Base-by-base conservation (phyloP, 108 stramenopile genomes). In the Mediolabrus comicus region DNA sequence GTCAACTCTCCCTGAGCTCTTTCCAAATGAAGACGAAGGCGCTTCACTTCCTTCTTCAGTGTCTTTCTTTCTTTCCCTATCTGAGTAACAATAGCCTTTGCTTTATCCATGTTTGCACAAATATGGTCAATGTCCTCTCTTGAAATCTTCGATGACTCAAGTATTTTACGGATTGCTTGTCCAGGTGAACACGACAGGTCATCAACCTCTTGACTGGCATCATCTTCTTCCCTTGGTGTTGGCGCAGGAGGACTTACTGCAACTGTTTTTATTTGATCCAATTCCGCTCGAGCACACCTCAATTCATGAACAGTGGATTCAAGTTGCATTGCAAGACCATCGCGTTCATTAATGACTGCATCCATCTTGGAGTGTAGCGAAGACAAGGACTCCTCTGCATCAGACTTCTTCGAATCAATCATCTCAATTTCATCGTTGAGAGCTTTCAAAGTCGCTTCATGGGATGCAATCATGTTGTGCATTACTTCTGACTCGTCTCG, bases 11-110 rank as follows among this genome's bases (percentile, higher is more conserved):
- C 36, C 12, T 29, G 34, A 53, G 71, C 49, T 7, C 16, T 38
- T 56, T 72, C 62, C 53, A 72, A 29, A 12, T 38, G 32, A 52
- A 16, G 46, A 46, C 54, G 71, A 4, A 72, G 67, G 16, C 32
- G 52, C 51, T 69, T 63, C 17, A 76, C 67, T 43, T 76, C 75
- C 31, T 69, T 52, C 35, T 67, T 61, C 14, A 75, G 49, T 8
- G 43, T 36, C 11, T 59, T 54, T 32, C 67, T 61, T 30, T 76
- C 75, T 17, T 55, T 11, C 31, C 68, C 51, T 24, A 62, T 27
- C 38, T 63, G 32, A 35, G 55, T 26, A 24, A 63, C 35, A 2
- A 58, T 69, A 28, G 54, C 22, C 38, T 69, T 53, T 34, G 59
- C 32, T 30, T 55, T 66, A 34, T 22, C 27, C 59, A 75, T 62